Evolutionary conservation across 2,329 filamentous ascomycete genomes (phyloP).

Genomic region (Arthrobotrys conoides): DNA sequence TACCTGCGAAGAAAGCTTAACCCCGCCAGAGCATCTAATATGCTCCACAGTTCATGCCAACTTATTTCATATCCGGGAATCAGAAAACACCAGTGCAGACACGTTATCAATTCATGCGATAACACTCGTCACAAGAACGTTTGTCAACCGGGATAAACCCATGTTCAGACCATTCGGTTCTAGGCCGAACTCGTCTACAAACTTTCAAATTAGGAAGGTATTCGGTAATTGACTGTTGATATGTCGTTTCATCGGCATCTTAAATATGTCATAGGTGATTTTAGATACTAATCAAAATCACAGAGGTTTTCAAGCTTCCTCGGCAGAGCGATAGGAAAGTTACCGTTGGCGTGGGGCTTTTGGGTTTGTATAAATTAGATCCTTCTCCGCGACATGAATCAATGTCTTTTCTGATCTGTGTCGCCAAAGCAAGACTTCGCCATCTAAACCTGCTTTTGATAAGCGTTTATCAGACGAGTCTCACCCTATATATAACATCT

Average conservation of each 20-base stretch:
- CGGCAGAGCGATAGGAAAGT: constrained; percentile 19
- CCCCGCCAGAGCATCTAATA: neutral
- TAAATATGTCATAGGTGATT: constrained; percentile 15
- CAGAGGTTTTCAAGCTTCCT: neutral
- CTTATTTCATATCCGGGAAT: constrained; percentile 29
- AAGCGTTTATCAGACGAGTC: constrained; percentile 7
- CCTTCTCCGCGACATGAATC: neutral
- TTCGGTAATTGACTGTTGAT: neutral
- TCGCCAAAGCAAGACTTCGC: constrained; percentile 4
- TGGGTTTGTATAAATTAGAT: constrained; percentile 9
- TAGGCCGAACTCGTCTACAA: constrained; percentile 16
- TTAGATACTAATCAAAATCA: constrained; percentile 1
- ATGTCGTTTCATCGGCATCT: constrained; percentile 46
- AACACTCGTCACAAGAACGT: constrained; percentile 33
- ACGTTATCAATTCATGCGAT: constrained; percentile 45
- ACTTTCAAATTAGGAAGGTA: constrained; percentile 39
- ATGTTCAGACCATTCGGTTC: constrained; percentile 12
- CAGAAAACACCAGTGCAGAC: constrained; percentile 21
- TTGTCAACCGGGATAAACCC: constrained; percentile 3
- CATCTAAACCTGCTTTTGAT: constrained; percentile 4
- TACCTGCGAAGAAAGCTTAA: constrained; percentile 47
- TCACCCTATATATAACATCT: too few species aligned
- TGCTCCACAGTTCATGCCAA: neutral
- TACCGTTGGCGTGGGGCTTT: neutral
- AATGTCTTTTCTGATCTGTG: neutral